These are phyloP conservation scores for Leccinum proliferum DNA, from an alignment of 1,284 basidiomycete species.

Conservation along the genomic window DNA sequence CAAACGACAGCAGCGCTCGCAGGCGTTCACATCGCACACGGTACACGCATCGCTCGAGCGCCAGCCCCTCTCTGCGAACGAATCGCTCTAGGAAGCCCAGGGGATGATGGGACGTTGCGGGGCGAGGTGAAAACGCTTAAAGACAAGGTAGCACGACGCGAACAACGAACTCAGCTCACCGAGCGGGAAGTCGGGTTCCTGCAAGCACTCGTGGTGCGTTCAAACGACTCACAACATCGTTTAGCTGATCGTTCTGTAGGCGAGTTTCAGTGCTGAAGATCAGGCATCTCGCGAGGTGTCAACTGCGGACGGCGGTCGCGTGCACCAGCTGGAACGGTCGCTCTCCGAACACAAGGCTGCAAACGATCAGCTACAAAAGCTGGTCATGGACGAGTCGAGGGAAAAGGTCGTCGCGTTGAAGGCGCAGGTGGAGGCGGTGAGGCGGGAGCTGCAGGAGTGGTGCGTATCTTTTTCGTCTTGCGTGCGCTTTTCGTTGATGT, in stretches of 20 bases:
- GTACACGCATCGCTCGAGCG: no score
- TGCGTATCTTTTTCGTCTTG: no score
- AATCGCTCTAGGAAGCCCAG: conserved; percentile 32
- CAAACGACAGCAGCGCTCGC: no score
- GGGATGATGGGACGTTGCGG: conserved; percentile 32
- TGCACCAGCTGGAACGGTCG: conserved; percentile 55
- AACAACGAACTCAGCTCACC: conserved; percentile 42
- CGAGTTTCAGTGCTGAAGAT: conserved; percentile 57
- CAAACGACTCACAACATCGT: neutral
- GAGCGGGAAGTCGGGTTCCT: conserved; percentile 61
- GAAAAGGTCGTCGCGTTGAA: no score
- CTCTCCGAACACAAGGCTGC: conserved; percentile 49
- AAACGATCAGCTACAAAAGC: conserved; percentile 38
- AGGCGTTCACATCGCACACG: no score
- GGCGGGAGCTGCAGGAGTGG: no score
- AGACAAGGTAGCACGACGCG: conserved; percentile 39
- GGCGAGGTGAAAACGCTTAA: conserved; percentile 35
- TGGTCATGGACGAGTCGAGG: no score
- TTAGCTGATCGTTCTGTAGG: conserved; percentile 31
- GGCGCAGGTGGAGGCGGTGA: no score
- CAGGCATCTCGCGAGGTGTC: conserved; percentile 22
- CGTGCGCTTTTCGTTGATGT: no score
- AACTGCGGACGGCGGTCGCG: conserved; percentile 25
- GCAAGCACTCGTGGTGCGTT: conserved; percentile 55
- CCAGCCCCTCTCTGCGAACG: conserved; percentile 17